Evolutionary conservation across 1,139 yeast species (phyloP), one percentile per base, ranked within the genome.

Genomic region (Pichia sp.): DNA sequence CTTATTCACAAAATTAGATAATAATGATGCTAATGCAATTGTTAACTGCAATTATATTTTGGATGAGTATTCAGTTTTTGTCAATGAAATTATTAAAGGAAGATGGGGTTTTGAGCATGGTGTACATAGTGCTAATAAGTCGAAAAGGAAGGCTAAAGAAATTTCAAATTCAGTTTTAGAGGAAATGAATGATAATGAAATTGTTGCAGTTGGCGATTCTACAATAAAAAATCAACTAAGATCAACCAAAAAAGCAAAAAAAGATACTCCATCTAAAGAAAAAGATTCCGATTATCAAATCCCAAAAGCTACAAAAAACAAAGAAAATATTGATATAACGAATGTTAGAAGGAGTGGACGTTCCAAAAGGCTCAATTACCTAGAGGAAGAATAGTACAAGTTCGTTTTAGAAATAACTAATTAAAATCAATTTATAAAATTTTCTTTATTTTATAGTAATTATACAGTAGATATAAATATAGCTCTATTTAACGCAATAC

Each of bases 1-100:
- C 56, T 63, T 84, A 10, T 87, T 72, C 62, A 66, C 70, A 11
- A 78, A 41, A 24, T 39, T 53, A 8, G 37, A 32, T 5, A 34
- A 23, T 9, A 37, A 40, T 4, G 25, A 26, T 6, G 44, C 46
- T 1, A 32, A 39, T 25, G 29, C 20, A 1, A 41, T 41, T 11
- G 31, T 47, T 4, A 41, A 44, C 20, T 42, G 36, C 3, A 35
- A 34, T 25, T 53, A 40, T 25, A 26, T 51, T 11, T 40, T 42
- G 5, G 40, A 41, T 12, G 40, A 38, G 3, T 16, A 26, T 9
- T 26, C 23, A 3, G 35, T 35, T 2, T 25, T 29, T 2, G 46
- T 44, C 5, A 30, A 33, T 22, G 50, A 46, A 23, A 35, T 45
- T 7, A 35, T 48, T 3, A 43, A 47, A 35, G 28, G 12, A 16